A percentile compares a stretch with the other conserved stretches of the same genome.
Conservation (phyloP, 2,329 filamentous ascomycete species). For the Lecanicillium sp. region DNA sequence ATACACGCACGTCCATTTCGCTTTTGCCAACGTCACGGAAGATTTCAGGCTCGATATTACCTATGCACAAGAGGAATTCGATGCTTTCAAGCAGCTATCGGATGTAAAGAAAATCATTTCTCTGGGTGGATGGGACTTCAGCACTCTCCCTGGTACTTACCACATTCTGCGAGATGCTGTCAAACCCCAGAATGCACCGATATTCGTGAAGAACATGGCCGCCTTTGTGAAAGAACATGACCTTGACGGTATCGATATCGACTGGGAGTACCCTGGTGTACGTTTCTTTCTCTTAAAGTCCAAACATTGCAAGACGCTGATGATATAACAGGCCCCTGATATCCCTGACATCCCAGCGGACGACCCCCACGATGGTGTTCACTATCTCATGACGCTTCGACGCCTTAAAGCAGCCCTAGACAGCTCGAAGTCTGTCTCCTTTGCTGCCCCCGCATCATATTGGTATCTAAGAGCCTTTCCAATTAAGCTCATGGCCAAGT, state of each 20-base stretch:
- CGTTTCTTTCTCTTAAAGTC: slow-evolving; percentile 17
- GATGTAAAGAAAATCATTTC: slow-evolving; percentile 29
- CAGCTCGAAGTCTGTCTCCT: not conserved
- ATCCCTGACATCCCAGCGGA: not conserved
- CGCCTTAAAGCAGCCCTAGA: not conserved
- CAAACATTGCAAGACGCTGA: too few species aligned
- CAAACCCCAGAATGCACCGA: slow-evolving; percentile 29
- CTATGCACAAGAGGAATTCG: slow-evolving; percentile 22
- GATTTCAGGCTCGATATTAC: slow-evolving; percentile 18
- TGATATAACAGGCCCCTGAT: not conserved
- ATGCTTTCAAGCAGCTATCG: slow-evolving; percentile 24
- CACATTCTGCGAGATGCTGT: slow-evolving; percentile 25
- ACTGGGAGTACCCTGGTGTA: slow-evolving; percentile 41
- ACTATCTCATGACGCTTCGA: not conserved
- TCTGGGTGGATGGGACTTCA: slow-evolving; percentile 31
- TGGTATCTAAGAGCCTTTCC: slow-evolving; percentile 34
- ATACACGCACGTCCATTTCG: slow-evolving; percentile 25
- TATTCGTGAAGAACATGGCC: slow-evolving; percentile 30
- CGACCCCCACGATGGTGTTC: not conserved
- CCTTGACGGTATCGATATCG: slow-evolving; percentile 39
- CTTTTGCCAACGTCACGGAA: slow-evolving; percentile 24
- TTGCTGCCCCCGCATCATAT: too few species aligned
- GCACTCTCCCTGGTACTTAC: slow-evolving; percentile 21
- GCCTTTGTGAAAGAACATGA: slow-evolving; percentile 33
- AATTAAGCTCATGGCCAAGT: slow-evolving; percentile 24